phyloP scores from a whole-genome alignment of 306 rosid species.

The Dalbergia cultrata region DNA sequence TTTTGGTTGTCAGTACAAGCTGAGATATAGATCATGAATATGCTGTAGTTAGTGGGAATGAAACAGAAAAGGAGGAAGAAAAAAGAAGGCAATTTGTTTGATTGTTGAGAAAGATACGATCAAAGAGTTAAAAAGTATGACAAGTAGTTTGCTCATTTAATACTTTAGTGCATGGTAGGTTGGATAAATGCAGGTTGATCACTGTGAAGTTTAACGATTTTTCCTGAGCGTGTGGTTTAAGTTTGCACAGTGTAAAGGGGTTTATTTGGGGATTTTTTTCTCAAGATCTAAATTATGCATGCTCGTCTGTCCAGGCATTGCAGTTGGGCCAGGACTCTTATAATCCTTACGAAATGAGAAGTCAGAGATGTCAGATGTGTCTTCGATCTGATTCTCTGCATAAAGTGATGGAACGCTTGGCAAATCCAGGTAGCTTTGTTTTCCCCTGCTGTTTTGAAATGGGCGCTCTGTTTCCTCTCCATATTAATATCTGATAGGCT shows the following conservation, averaged over 20 bases:
- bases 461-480: constrained; percentile 12
- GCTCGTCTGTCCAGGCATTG: constrained; percentile 73
- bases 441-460: not conserved
- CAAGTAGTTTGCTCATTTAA: not conserved
- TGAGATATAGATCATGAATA: not conserved
- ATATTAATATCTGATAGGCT: constrained; percentile 15
- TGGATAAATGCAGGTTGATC: not conserved
- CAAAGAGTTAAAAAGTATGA: not conserved
- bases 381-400: constrained; percentile 88
- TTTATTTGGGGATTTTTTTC: constrained; percentile 21
- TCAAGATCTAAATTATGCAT: constrained; percentile 7
- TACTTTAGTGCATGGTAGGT: not conserved
- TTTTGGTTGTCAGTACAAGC: not conserved
- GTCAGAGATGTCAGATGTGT: constrained; percentile 98
- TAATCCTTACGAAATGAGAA: constrained; percentile 72
- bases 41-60: not conserved
- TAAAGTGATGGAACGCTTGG: constrained; percentile 97
- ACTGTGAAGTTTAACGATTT: not conserved
- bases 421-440: constrained; percentile 74
- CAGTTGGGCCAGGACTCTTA: constrained; percentile 87
- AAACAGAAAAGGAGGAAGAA: constrained; percentile 9
- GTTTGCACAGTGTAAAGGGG: not conserved
- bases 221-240: not conserved
- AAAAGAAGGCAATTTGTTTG: not conserved
- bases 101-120: not conserved